Conservation (phyloP, 345 rosid genomes). For the Populus nigra region DNA sequence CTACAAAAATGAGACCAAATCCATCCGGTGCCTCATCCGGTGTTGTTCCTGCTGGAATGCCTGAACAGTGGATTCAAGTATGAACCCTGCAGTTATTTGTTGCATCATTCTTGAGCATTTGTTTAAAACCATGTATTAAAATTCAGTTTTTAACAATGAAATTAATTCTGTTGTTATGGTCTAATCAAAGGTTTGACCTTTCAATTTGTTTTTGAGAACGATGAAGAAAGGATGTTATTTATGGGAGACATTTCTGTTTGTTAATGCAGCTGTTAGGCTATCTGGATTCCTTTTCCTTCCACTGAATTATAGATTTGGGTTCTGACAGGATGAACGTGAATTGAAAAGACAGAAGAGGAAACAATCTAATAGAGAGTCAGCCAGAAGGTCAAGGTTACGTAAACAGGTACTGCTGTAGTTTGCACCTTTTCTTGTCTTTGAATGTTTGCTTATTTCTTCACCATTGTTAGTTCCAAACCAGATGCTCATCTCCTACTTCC, state of each 20-base stretch:
- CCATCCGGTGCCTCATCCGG: slow-evolving; percentile 40
- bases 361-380: slow-evolving; percentile 97
- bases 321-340: slow-evolving; percentile 82
- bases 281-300: background rate
- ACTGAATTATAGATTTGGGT: slow-evolving; percentile 7
- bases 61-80: slow-evolving; percentile 70
- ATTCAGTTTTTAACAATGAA: background rate
- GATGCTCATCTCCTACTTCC: background rate
- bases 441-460: background rate
- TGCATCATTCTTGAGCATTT: background rate
- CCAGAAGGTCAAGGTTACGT: slow-evolving; percentile 91
- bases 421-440: background rate
- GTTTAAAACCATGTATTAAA: background rate
- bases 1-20: slow-evolving; percentile 54
- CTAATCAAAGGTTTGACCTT: background rate
- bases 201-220: background rate
- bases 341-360: slow-evolving; percentile 90
- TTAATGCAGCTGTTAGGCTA: background rate
- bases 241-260: background rate
- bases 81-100: slow-evolving; percentile 12
- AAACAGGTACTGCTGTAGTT: slow-evolving; percentile 61
- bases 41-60: slow-evolving; percentile 43
- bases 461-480: background rate
- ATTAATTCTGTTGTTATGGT: background rate
- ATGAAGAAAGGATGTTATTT: background rate